Base-by-base conservation (phyloP, 306 rosid species). In the Lathyrus oleraceus region DNA sequence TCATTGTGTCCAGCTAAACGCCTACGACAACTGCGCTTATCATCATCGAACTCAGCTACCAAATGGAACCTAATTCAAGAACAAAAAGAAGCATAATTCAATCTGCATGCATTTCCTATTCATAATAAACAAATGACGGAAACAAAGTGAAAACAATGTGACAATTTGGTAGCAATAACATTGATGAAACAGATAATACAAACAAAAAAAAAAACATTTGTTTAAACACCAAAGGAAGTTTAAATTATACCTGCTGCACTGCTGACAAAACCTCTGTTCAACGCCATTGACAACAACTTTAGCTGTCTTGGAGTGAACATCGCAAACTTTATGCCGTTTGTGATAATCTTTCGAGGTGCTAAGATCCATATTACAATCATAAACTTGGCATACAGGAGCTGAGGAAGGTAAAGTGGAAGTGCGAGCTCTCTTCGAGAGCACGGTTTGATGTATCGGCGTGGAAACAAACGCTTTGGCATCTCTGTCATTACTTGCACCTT, bases 1-100 rank as follows among this genome's bases (percentile, higher is more conserved):
- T 87, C 85, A 73, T 90, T 90, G 67, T 90, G 96, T 74, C 95
- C 96, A 11, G 95, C 96, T 47, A 90, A 81, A 76, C 95, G 96
- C 71, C 91, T 86, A 30, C 96, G 91, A 73, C 96, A 90, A 64
- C 96, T 90, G 67, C 95, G 96, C 87, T 88, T 90, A 27, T 81
- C 88, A 56, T 84, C 90, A 58, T 90, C 96, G 38, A 90, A 90
- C 75, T 88, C 96, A 36, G 78, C 79, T 19, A 90, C 88, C 81
- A 84, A 62, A 79, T 90, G 96, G 77, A 90, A 90, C 85, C 96
- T 90, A 76, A 77, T 75, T 61, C 35, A 27, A 67, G 25, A 69
- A 62, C 17, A 36, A 76, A 48, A 56, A 44, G 19, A 47, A 69
- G 39, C 40, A 14, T 21, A 30, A 21, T 48, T 81, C 56, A 60